Evolutionary conservation across 2,329 filamentous ascomycete species (phyloP).

Genomic region (Pseudopyricularia javanii): DNA sequence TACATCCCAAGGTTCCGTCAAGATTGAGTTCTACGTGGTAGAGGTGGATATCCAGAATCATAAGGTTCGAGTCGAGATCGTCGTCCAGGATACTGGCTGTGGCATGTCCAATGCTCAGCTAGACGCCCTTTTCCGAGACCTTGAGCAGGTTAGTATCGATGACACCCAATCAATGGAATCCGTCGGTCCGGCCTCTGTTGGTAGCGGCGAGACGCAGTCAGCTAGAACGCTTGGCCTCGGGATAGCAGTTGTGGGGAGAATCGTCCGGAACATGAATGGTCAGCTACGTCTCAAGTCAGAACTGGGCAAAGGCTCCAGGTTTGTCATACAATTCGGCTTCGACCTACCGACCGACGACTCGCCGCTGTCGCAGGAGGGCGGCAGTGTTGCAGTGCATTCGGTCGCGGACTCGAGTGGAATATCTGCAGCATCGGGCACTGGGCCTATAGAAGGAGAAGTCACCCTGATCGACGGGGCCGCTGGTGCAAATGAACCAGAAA

Average conservation of each 20-base stretch:
- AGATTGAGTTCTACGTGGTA: constrained; percentile 55
- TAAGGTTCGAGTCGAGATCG: constrained; percentile 59
- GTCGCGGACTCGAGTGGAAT: constrained; percentile 11
- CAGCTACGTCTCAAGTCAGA: constrained; percentile 78
- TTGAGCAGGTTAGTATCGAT: constrained; percentile 42
- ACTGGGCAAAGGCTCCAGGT: constrained; percentile 68
- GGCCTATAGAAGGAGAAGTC: constrained; percentile 35
- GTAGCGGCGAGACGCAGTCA: constrained; percentile 14
- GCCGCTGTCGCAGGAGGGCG: constrained; percentile 11
- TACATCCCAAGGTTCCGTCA: constrained; percentile 55
- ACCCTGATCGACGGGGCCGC: constrained; percentile 42
- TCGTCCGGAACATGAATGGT: constrained; percentile 82
- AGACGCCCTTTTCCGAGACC: constrained; percentile 43
- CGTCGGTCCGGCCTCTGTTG: not conserved
- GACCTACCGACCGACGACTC: constrained; percentile 39
- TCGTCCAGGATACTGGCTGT: constrained; percentile 49
- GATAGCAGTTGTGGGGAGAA: constrained; percentile 76
- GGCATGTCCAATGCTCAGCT: constrained; percentile 40
- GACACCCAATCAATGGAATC: constrained; percentile 4
- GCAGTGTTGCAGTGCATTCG: constrained; percentile 7
- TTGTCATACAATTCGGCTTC: constrained; percentile 71
- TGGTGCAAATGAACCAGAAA: constrained; percentile 1
- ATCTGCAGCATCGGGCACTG: not conserved
- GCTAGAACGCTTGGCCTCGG: constrained; percentile 59
- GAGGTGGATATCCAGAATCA: constrained; percentile 29